Base-by-base conservation (phyloP, 2,329 filamentous ascomycete genomes). In the Fusarium dlaminii region DNA sequence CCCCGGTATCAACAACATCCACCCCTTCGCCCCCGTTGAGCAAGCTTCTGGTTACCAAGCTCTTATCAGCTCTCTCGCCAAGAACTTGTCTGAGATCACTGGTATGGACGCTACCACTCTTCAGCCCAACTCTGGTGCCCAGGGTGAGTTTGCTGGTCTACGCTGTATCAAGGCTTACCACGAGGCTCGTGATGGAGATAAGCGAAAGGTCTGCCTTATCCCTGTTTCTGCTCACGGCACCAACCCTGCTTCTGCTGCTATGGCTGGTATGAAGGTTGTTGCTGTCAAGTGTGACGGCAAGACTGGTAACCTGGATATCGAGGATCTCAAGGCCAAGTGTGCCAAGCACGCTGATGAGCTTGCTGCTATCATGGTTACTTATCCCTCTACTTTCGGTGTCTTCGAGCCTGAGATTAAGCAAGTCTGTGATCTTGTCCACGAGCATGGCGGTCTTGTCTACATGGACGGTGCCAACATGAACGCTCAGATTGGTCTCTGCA, bases 391-490 rank as follows among this genome's bases (percentile, higher is more conserved):
- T 0, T 98, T 94, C 75, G 96, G 96, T 81, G 94, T 98, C 39
- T 98, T 97, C 79, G 96, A 98, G 86, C 95, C 95, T 6, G 89
- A 92, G 76, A 90, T 98, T 81, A 97, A 95, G 86, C 90, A 93
- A 79, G 95, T 92, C 18, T 98, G 94, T 83, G 86, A 94, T 59
- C 86, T 96, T 36, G 94, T 98, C 22, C 96, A 98, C 84, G 83
- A 92, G 75, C 87, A 97, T 80, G 96, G 96, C 51, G 96, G 96
- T 20, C 94, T 97, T 81, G 96, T 98, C n/a, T 98, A 98, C 87
- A 98, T 98, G 96, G 96, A 98, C 80, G 96, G 96, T 48, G 96
- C 96, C 75, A 98, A 98, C 86, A 96, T 98, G 94, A 98, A 98
- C 81, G 96, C 96, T 15, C 96, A 98, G 83, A 98, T 98, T 70